These are phyloP conservation scores for Pleurotus citrinopileatus DNA, from an alignment of 768 basidiomycete species.

Conservation along the genomic window DNA sequence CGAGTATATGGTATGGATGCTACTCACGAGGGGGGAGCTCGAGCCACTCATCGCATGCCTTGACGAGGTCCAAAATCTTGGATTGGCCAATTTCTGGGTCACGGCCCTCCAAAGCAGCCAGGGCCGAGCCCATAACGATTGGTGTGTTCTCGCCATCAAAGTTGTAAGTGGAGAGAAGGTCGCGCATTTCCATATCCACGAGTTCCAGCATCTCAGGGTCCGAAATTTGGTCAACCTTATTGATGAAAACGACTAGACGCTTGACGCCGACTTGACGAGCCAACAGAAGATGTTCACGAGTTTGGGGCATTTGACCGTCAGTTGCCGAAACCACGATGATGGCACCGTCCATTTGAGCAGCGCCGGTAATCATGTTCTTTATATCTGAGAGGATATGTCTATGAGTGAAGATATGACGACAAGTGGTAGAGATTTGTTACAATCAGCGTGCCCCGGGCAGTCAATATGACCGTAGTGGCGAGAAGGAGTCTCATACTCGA, in stretches of 20 bases:
- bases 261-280: conserved; percentile 98
- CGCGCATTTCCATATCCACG: conserved; percentile 99
- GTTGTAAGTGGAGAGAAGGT: conserved; percentile 86
- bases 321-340: conserved; percentile 97
- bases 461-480: conserved; percentile 98
- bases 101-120: conserved; percentile 89
- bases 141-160: conserved; percentile 98
- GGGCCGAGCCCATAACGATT: conserved; percentile 96
- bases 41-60: conserved; percentile 91
- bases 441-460: conserved; percentile 95
- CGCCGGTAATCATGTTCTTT: conserved; percentile 99
- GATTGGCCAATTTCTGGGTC: conserved; percentile 74
- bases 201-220: conserved; percentile 99
- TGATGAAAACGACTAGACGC: conserved; percentile 97
- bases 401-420: conserved; percentile 2
- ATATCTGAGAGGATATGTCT: conserved; percentile 57
- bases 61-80: conserved; percentile 80
- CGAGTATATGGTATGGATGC: background rate
- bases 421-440: conserved; percentile 40
- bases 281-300: conserved; percentile 94
- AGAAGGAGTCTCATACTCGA: conserved; percentile 90
- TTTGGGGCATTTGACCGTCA: conserved; percentile 99
- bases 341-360: conserved; percentile 96
- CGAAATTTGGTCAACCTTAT: conserved; percentile 96
- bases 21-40: conserved; percentile 87